Base-by-base conservation (phyloP, 495 filamentous ascomycete genomes). In the Penicillium desertorum region DNA sequence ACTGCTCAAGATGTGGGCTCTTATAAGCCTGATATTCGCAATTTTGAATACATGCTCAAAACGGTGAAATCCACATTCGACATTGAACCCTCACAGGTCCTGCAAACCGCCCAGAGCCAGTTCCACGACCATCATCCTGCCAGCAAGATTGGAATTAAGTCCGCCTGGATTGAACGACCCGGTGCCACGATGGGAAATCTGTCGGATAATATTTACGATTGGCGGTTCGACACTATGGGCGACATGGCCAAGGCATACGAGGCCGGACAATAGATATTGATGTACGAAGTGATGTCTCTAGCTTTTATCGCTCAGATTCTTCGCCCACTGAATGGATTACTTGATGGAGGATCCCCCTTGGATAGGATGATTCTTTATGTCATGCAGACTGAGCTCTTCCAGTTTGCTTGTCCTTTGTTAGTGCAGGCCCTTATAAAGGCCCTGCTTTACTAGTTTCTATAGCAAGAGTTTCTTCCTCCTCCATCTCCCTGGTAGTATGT, bases 1-100 rank as follows among this genome's bases (percentile, higher is more conserved):
- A 91, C 89, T 16, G 90, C 90, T 9, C 78, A 92, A 73, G 81
- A 87, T 42, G 82, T 92, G 34, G 88, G 90, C 10, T 76, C 73
- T 8, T 94, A 93, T 67, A 94, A 93, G 75, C 90, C 90, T 0
- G 75, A 79, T 55, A 63, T 74, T 34, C 56, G 58, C 32, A 92
- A 91, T 60, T 93, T 91, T 60, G 64, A 77, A 50, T 87, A 87
- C 56, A 62, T 90, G 66, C 70, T 90, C 14, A 47, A 53, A 12
- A 71, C 78, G 14, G 76, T 81, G 17, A 71, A 79, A 64, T 55
- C 62, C 34, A 76, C 80, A 4, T 80, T 88, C 55, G 84, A 77
- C 0, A 67, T 79, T 16, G 72, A 78, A 32, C 76, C 74, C 57
- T 76, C 70, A 0, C 74, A 84, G 60, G 68, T 92, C 37, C 59